These are phyloP conservation scores for Blepharisma japonicum DNA, from an alignment of 73 alveolate genomes.

Conservation along the genomic window DNA sequence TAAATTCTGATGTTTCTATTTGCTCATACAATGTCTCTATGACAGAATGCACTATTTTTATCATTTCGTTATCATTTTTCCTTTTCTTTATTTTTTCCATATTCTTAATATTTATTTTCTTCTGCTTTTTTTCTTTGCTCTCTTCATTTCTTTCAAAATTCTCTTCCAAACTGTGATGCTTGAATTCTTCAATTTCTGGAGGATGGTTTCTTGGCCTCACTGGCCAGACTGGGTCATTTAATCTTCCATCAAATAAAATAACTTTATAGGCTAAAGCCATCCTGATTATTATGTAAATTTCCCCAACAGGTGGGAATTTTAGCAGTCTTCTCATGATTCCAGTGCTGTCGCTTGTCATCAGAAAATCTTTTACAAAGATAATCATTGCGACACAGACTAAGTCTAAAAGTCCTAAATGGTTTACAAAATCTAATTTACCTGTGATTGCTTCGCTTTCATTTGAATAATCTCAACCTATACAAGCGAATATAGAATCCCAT, in stretches of 20 bases:
- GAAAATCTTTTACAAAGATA: slow-evolving; percentile 22
- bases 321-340: slow-evolving; percentile 21
- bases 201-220: too few relatives aligned
- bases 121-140: too few relatives aligned
- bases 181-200: too few relatives aligned
- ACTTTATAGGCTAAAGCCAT: slow-evolving; percentile 14
- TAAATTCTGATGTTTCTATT: too few relatives aligned
- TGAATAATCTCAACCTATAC: neutral
- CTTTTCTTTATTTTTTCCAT: too few relatives aligned
- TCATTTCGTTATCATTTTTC: too few relatives aligned
- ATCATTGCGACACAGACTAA: slow-evolving; percentile 60
- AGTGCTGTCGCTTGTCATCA: neutral
- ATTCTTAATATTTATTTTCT: too few relatives aligned
- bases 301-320: slow-evolving; percentile 34
- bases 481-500: slow-evolving; percentile 34
- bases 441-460: neutral
- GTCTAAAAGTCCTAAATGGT: slow-evolving; percentile 47
- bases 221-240: too few relatives aligned
- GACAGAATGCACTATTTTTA: too few relatives aligned
- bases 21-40: too few relatives aligned
- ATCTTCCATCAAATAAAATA: neutral
- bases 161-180: too few relatives aligned
- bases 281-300: neutral
- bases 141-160: too few relatives aligned
- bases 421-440: slow-evolving; percentile 39